These are phyloP conservation scores for Adansonia rubrostipa DNA, from an alignment of 441 rosid species.

Conservation along the genomic window DNA sequence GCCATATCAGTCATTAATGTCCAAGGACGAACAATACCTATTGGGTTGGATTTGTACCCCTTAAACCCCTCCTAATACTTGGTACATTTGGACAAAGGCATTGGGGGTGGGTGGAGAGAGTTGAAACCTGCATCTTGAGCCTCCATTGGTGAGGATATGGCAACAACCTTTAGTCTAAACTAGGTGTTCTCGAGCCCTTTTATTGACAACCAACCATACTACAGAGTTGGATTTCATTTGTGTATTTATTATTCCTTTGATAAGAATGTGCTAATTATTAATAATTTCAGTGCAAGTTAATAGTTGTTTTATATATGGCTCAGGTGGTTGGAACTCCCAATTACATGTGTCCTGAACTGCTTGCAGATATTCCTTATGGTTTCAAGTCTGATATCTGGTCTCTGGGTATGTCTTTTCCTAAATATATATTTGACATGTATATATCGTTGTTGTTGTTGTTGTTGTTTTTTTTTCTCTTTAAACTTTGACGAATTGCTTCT, in stretches of 20 bases:
- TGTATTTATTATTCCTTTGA: too few relatives aligned
- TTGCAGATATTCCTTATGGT: constrained; percentile 95
- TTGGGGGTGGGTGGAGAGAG: neutral
- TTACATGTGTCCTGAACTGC: constrained; percentile 97
- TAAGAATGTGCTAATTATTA: neutral
- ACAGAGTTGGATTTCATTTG: neutral
- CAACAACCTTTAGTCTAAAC: neutral
- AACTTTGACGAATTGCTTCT: constrained; percentile 31
- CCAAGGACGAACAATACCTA: neutral
- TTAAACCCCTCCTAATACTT: neutral
- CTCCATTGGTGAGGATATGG: neutral
- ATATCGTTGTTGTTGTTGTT: neutral
- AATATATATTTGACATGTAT: constrained; percentile 3
- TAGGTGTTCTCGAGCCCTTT: neutral
- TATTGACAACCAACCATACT: neutral
- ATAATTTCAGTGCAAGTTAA: constrained; percentile 25
- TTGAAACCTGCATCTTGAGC: neutral
- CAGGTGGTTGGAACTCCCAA: constrained; percentile 99
- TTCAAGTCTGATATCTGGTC: constrained; percentile 99
- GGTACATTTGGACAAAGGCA: neutral
- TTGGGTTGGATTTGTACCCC: neutral
- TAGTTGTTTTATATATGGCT: neutral
- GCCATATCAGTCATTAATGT: neutral
- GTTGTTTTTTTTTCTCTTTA: neutral
- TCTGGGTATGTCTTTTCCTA: constrained; percentile 55